Evolutionary conservation across 2,329 filamentous ascomycete genomes (phyloP), one percentile per base, ranked within the genome.

Genomic region (Clathrospora elynae): DNA sequence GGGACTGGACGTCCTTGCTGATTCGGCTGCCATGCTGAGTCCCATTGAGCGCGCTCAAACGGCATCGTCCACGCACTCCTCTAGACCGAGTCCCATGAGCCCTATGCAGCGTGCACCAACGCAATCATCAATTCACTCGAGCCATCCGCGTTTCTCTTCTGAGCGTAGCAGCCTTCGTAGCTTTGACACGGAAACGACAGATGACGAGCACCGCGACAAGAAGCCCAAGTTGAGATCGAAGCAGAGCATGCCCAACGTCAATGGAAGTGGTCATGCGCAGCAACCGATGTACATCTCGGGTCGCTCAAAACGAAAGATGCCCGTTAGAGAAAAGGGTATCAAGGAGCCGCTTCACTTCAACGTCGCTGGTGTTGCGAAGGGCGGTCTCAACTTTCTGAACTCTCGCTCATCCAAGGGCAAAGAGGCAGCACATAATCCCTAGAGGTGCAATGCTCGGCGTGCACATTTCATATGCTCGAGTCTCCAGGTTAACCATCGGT

Each of bases 291-390:
- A 72, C 35, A 59, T 70, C 28, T 73, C 70, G 16, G 70, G 70
- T 18, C 66, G 70, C 13, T 70, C 68, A 8, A 73, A 73, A 55
- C 57, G 70, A 23, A 73, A 73, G 61, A 70, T 73, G 62, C 64
- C 68, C 6, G 59, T 68, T 3, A 56, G 63, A 14, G 65, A 69
- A 37, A 72, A 72, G 49, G 66, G 64, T 2, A 46, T 55, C 14
- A 71, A 66, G 42, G 68, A 72, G 42, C 69, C 70, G 17, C 52
- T 71, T 4, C 68, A 69, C 49, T 71, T 71, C 48, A 70, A 58
- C 35, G 65, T 70, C n/a, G 56, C 59, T 6, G 68, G 64, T 37
- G 64, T 70, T 4, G 47, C 65, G 13, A 69, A 64, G 33, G 68
- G 65, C 57, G 57, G 65, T 6, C 66, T 66, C 3, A 55, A 54